These are phyloP conservation scores for Magnaporthiopsis rhizophila DNA, from an alignment of 2,329 filamentous ascomycete species.

Conservation along the genomic window DNA sequence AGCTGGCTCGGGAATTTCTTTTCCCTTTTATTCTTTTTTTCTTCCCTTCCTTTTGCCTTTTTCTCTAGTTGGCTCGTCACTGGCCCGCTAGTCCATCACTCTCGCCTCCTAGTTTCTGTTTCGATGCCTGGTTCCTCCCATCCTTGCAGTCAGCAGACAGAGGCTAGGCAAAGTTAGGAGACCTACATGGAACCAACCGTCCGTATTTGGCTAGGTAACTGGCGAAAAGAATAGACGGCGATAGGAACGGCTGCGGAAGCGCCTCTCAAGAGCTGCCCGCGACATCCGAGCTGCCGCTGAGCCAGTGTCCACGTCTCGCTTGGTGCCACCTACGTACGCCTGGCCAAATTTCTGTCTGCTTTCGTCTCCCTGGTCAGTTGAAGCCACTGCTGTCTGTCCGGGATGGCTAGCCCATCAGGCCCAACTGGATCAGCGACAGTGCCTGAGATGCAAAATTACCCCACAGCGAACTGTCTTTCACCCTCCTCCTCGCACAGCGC, in stretches of 20 bases:
- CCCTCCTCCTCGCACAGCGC: background rate
- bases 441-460: background rate
- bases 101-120: background rate
- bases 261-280: background rate
- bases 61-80: background rate
- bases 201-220: background rate
- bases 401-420: background rate
- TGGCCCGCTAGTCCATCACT: background rate
- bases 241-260: background rate
- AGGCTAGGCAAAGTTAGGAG: background rate
- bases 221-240: background rate
- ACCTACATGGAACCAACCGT: background rate
- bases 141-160: background rate
- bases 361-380: background rate
- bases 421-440: background rate
- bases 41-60: background rate
- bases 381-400: background rate
- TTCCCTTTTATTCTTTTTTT: background rate
- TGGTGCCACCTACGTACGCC: conserved; percentile 5
- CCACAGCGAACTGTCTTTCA: background rate
- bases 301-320: background rate
- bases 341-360: background rate
- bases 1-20: conserved; percentile 7
- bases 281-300: background rate
- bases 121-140: background rate